Percentiles rank a stretch among this genome's conserved stretches.
These are phyloP conservation scores for Sordariomycetes sp. DNA, from an alignment of 2,329 filamentous ascomycete species.

Conservation along the genomic window DNA sequence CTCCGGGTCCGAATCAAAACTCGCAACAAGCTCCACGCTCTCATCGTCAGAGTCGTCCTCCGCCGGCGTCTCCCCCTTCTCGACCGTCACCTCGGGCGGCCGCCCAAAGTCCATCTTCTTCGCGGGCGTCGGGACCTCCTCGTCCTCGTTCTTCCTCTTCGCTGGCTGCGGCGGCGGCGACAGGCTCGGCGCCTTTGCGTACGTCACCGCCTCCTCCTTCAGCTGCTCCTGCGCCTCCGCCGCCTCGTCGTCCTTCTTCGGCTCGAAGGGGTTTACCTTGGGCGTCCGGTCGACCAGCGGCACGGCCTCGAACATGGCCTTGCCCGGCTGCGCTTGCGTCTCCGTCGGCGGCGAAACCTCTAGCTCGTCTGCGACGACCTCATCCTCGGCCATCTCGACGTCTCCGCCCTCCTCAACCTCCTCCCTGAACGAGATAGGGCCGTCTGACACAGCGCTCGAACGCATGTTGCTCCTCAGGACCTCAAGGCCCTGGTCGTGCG, in stretches of 20 bases:
- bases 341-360: conserved; percentile 1
- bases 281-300: neutral
- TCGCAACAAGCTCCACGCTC: conserved; percentile 31
- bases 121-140: conserved; percentile 12
- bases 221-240: conserved; percentile 22
- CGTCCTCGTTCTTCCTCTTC: conserved; percentile 29
- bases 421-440: conserved; percentile 1
- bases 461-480: conserved; percentile 53
- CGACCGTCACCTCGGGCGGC: conserved; percentile 2
- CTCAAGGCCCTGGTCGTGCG: conserved; percentile 57
- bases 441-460: conserved; percentile 13
- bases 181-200: neutral
- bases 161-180: conserved; percentile 14
- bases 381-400: conserved; percentile 21
- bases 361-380: conserved; percentile 1
- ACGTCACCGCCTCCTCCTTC: conserved; percentile 15
- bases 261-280: conserved; percentile 23
- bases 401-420: conserved; percentile 16
- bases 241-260: conserved; percentile 11
- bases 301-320: neutral
- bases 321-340: neutral
- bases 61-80: neutral
- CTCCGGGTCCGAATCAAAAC: conserved; percentile 36
- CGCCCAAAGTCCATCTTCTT: conserved; percentile 10
- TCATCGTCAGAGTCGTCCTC: conserved; percentile 32